These are phyloP conservation scores for Pulveroboletus sp. DNA, from an alignment of 768 basidiomycete genomes.

Conservation along the genomic window DNA sequence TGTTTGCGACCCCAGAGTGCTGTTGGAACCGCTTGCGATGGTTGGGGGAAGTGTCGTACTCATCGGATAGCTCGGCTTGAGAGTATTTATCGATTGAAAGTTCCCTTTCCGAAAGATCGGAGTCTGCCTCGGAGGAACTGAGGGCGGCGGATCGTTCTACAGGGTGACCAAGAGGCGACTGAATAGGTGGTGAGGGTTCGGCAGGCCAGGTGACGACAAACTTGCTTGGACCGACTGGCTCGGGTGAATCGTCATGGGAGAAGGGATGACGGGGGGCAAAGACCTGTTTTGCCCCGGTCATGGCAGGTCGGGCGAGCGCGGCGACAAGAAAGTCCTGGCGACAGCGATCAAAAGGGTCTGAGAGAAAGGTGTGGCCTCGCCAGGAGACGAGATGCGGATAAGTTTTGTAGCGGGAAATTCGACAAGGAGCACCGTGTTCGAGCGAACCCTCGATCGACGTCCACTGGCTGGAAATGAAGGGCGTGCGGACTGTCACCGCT, in stretches of 20 bases:
- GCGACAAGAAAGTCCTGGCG: constrained; percentile 15
- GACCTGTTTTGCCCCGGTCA: constrained; percentile 31
- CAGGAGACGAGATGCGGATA: constrained; percentile 22
- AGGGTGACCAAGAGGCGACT: constrained; percentile 31
- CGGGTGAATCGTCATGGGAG: constrained; percentile 41
- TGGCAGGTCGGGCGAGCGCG: constrained; percentile 11
- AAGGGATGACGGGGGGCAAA: constrained; percentile 54
- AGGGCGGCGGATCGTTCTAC: constrained; percentile 40
- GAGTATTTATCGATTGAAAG: constrained; percentile 29
- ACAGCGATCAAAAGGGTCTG: constrained; percentile 8
- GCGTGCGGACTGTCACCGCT: constrained; percentile 22
- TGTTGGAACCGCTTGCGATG: constrained; percentile 26
- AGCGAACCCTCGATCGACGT: constrained; percentile 29
- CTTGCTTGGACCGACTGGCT: constrained; percentile 49
- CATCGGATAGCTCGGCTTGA: constrained; percentile 32
- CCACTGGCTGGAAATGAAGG: constrained; percentile 21
- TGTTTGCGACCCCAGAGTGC: constrained; percentile 16
- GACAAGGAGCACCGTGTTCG: constrained; percentile 9
- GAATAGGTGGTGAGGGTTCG: constrained; percentile 40
- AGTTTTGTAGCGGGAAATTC: constrained; percentile 13
- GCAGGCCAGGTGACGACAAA: constrained; percentile 61
- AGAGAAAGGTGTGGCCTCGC: constrained; percentile 21
- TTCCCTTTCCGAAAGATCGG: constrained; percentile 49
- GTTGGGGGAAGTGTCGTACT: constrained; percentile 25
- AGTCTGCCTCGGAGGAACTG: constrained; percentile 52